These are phyloP conservation scores for Arthrinium phaeospermum DNA, from an alignment of 2,329 filamentous ascomycete genomes.

Conservation along the genomic window DNA sequence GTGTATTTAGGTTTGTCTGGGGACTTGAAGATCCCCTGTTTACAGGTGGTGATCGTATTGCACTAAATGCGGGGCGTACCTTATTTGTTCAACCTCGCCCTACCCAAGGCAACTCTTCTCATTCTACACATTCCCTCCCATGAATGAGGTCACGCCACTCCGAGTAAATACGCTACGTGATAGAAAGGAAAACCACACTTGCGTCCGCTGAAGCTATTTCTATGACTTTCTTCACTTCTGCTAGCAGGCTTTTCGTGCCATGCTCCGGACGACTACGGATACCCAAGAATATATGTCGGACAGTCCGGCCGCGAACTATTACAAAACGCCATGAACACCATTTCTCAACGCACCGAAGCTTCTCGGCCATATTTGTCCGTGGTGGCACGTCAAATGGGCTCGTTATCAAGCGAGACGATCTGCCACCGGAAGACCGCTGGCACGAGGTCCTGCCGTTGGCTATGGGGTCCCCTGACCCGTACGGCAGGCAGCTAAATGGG, in stretches of 20 bases:
- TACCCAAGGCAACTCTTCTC: neutral
- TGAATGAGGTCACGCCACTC: neutral
- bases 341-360: neutral
- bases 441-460: conserved; percentile 32
- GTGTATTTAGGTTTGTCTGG: neutral
- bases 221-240: neutral
- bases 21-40: neutral
- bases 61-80: neutral
- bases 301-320: neutral
- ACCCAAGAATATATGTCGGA: neutral
- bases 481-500: conserved; percentile 74
- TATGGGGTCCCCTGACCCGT: conserved; percentile 54
- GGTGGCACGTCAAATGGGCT: conserved; percentile 40
- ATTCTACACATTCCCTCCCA: neutral
- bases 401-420: conserved; percentile 41
- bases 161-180: neutral
- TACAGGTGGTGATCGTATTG: neutral
- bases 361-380: conserved; percentile 48
- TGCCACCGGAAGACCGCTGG: conserved; percentile 45
- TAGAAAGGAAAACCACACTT: neutral
- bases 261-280: neutral
- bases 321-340: neutral
- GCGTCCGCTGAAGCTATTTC: neutral
- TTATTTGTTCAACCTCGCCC: neutral
- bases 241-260: neutral